Percentiles rank a stretch among this genome's conserved stretches.
Evolutionary conservation across 2,329 filamentous ascomycete genomes (phyloP).

Genomic region (Teratosphaeria pseudoeucalypti): DNA sequence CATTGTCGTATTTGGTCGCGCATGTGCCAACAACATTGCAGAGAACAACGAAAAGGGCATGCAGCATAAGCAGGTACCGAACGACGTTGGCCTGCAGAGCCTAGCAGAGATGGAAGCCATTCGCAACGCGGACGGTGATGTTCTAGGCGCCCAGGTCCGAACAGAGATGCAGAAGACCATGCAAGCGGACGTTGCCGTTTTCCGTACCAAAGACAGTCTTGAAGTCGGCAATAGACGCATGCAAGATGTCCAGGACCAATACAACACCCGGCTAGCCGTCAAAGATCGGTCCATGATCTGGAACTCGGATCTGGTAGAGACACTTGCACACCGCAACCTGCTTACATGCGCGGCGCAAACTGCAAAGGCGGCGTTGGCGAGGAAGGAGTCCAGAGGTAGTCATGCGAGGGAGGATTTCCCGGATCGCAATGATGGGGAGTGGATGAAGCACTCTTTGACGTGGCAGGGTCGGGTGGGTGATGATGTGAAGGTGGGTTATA

Average conservation of each 20-base stretch:
- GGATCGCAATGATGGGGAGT: slow-evolving; percentile 32
- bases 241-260: slow-evolving; percentile 27
- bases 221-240: slow-evolving; percentile 25
- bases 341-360: slow-evolving; percentile 39
- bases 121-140: slow-evolving; percentile 28
- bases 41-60: slow-evolving; percentile 29
- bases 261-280: slow-evolving; percentile 27
- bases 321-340: slow-evolving; percentile 37
- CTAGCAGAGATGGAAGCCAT: slow-evolving; percentile 27
- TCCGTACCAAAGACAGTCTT: slow-evolving; percentile 33
- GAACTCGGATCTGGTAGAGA: slow-evolving; percentile 40
- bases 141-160: slow-evolving; percentile 29
- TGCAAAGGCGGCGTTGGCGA: slow-evolving; percentile 32
- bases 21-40: slow-evolving; percentile 34
- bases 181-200: slow-evolving; percentile 38
- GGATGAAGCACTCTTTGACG: slow-evolving; percentile 39
- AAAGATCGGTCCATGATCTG: slow-evolving; percentile 38
- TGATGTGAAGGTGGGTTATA: slow-evolving; percentile 32
- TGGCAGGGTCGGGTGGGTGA: slow-evolving; percentile 34
- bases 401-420: slow-evolving; percentile 40
- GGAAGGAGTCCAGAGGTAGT: slow-evolving; percentile 36
- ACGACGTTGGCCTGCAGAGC: slow-evolving; percentile 21
- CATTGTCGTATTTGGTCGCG: slow-evolving; percentile 41
- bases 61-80: slow-evolving; percentile 25
- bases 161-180: slow-evolving; percentile 37